Base-by-base conservation (phyloP, 176 grass and related monocot species). In the Stipa capillata region DNA sequence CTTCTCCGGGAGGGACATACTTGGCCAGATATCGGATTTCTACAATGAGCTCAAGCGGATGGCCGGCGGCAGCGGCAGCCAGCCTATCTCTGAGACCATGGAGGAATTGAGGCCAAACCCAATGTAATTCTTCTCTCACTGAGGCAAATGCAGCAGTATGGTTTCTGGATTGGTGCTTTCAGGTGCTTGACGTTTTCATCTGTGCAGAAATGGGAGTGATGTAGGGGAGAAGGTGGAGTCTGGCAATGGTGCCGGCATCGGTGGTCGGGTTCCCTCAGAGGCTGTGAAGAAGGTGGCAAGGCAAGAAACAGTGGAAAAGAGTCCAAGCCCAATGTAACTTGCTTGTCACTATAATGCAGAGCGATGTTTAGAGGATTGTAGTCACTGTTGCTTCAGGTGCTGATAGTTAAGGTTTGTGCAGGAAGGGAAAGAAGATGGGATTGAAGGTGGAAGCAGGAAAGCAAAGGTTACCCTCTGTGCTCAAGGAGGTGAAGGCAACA, bases 1-100 rank as follows among this genome's bases (percentile, higher is more conserved):
- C 54, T 99, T 99, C 79, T 91, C 96, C 36, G 92, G 92, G 23
- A 92, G 53, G 77, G 96, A 99, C 79, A 89, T 95, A 50, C 77
- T 99, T 85, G 83, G 84, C 52, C 96, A 99, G 86, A 93, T 99
- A 60, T 91, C 96, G 1, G 96, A 95, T 25, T 99, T 99, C 74
- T 99, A 85, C 77, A 92, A 87, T 69, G 96, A 99, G 69, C 84
- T 99, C 66, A 99, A 95, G 81, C 89, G 85, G 81, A 79, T 99
- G 90, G 88, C 89, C 17, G 89, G 80, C 1, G 87, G 77, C 25
- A 32, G 63, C 8, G 86, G 80, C 64, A 20, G 73, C 68, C 80
- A 27, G 65, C 43, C 57, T 48, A 55, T 50, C 37, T 62, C 79
- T n/a, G 72, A 67, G 23, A 23, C 24, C 35, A 73, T 69, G 82